These are phyloP conservation scores for Coemansia reversa DNA, from an alignment of 192 early-diverging fungal genomes.

Conservation along the genomic window DNA sequence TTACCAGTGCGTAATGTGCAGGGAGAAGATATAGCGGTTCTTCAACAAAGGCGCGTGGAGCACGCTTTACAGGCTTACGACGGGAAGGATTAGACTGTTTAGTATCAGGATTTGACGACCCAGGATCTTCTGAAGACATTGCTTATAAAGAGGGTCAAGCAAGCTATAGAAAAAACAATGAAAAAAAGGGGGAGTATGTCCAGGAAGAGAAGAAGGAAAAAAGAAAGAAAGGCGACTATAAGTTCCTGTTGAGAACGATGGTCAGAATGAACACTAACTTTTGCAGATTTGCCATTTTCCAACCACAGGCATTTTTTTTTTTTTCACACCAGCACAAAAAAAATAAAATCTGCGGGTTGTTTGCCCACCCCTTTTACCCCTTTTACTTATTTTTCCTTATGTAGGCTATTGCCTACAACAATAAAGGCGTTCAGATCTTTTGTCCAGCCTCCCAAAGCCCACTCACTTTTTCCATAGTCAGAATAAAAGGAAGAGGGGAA, in stretches of 20 bases:
- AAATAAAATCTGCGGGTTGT: no score
- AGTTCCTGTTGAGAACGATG: not conserved
- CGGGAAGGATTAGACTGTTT: constrained; percentile 10
- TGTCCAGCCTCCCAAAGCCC: no score
- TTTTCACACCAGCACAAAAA: no score
- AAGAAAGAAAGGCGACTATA: constrained; percentile 18
- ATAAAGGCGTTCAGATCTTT: no score
- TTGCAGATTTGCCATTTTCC: constrained; percentile 21
- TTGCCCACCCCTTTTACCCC: no score
- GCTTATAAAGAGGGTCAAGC: not conserved
- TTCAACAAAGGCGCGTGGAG: constrained; percentile 48
- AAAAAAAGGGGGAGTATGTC: not conserved
- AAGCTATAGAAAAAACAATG: constrained; percentile 13
- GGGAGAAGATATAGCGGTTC: constrained; percentile 50
- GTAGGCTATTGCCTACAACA: no score
- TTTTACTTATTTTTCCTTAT: no score
- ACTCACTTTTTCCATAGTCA: no score
- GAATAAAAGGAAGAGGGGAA: no score
- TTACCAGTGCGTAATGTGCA: constrained; percentile 47
- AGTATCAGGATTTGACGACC: not conserved
- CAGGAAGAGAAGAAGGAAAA: constrained; percentile 15
- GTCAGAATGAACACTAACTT: constrained; percentile 22
- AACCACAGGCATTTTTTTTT: no score
- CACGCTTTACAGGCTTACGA: constrained; percentile 44
- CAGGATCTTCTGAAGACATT: constrained; percentile 18